Evolutionary conservation across 306 rosid genomes (phyloP).

Genomic region (Myrica gale): DNA sequence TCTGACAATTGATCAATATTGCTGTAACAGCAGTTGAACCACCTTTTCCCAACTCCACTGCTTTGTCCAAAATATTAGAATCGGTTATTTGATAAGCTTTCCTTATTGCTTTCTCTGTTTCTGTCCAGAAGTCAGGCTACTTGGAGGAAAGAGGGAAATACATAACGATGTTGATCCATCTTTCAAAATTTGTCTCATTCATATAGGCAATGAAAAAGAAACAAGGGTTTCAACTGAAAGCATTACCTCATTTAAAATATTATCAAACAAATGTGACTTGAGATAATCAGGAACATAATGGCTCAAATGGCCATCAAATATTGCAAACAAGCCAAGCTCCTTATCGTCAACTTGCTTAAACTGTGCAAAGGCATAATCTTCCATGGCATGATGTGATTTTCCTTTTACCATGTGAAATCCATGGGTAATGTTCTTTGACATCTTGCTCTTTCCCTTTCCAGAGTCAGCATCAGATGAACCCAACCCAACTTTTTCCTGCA

Average conservation of each 20-base stretch:
- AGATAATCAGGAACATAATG: conserved; percentile 73
- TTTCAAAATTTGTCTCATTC: neutral
- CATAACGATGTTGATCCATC: conserved; percentile 1
- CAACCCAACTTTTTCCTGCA: conserved; percentile 84
- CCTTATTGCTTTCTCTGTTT: conserved; percentile 59
- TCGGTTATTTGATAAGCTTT: conserved; percentile 77
- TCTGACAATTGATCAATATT: conserved; percentile 72
- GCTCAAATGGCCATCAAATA: conserved; percentile 94
- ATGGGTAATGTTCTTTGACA: conserved; percentile 66
- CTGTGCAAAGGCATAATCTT: conserved; percentile 80
- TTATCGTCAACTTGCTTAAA: conserved; percentile 68
- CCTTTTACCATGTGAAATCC: conserved; percentile 93
- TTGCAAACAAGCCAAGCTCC: conserved; percentile 91
- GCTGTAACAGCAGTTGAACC: conserved; percentile 99
- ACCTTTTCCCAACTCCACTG: conserved; percentile 76
- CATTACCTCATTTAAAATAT: conserved; percentile 74
- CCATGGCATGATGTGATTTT: conserved; percentile 74
- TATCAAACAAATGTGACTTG: conserved; percentile 67
- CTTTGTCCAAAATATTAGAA: conserved; percentile 61
- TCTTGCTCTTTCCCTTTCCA: conserved; percentile 99
- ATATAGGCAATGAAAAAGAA: conserved; percentile 1
- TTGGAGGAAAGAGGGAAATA: conserved; percentile 3
- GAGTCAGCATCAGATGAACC: conserved; percentile 74
- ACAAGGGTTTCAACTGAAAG: neutral
- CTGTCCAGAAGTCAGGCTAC: conserved; percentile 80